Base-by-base conservation (phyloP, 176 grass and related monocot genomes). In the Oryza nivara region DNA sequence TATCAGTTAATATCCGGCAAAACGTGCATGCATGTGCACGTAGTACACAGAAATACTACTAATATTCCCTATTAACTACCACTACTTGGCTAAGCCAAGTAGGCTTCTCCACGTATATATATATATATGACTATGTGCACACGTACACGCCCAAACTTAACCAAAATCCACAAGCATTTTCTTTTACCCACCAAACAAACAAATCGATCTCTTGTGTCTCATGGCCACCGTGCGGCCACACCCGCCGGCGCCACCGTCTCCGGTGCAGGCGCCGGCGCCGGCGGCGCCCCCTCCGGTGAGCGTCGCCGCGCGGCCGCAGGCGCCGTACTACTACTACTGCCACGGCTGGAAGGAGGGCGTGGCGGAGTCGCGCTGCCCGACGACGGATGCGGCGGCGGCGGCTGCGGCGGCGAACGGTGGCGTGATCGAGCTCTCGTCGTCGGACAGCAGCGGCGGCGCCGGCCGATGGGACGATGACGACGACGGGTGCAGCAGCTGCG, bases 161-260 rank as follows among this genome's bases (percentile, higher is more conserved):
- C 20, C 19, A 63, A 45, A 65, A 78, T 16, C 3, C 58, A 15
- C 6, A 13, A 84, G 7, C 72, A 68, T 13, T 22, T 63, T 56
- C 26, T 36, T 63, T 56, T 7, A 9, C 54, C 54, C 14, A 6
- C 19, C 51, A 17, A 58, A 58, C 47, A 49, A 49, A 49, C 12
- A 19, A 19, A 56, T 56, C 52, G 17, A n/a, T 17, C 16, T 11
- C 48, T 40, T 25, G 12, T 61, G 14, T 17, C 19, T 32, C 30
- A 89, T 86, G 77, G 54, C 83, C 72, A 64, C 83, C 72, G 65
- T 86, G 72, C 77, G 83, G 65, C 65, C 77, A 28, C 75, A 63
- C 36, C 68, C 19, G 41, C 41, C 70, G 30, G 2, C 40, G 8
- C 70, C 67, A 10, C 26, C 65, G 14, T 3, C 28, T 1, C 0